Evolutionary conservation across 2,329 filamentous ascomycete genomes (phyloP), one percentile per base, ranked within the genome.

Genomic region (Grosmannia huntii): DNA sequence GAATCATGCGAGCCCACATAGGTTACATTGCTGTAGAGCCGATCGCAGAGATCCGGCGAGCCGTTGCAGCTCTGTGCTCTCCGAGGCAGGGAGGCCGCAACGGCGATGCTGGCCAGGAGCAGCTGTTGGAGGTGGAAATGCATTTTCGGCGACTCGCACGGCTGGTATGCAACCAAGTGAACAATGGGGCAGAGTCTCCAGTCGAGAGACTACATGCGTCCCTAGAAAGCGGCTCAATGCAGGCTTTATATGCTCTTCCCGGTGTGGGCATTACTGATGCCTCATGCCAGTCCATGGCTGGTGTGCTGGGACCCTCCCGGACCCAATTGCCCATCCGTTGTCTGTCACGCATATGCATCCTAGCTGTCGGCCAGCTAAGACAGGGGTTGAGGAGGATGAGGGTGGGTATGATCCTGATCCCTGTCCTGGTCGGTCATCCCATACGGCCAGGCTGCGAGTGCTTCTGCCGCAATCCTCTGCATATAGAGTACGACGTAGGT

Each of bases 1-100:
- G 78, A 80, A 70, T 88, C 78, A 70, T 88, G 85, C 7, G 84
- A 76, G 27, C 83, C 85, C 21, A 84, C 70, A 60, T 80, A 78
- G n/a, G 79, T 79, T 57, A 86, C 68, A 44, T 83, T 75, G 61
- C 81, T 80, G 70, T 85, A 86, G 49, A 68, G 70, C 46, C 79
- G 76, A 53, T 68, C 66, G 69, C 83, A 86, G 57, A 82, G 78
- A 46, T 75, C 74, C 1, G 76, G 64, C 57, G 76, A 72, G 61
- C 82, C 82, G 65, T 86, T 86, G 71, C 83, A 86, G 62, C 57
- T 62, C 41, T 58, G 58, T 4, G 53, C 51, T 14, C 57, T 60
- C 31, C 25, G 21, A 19, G 51, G 41, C 12, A 58, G 28, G 1
- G 23, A 5, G 14, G 44, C 57, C 21, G 53, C 51, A 4, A 27